Evolutionary conservation across 2,329 filamentous ascomycete species (phyloP).

Genomic region (Aureobasidium sp.): DNA sequence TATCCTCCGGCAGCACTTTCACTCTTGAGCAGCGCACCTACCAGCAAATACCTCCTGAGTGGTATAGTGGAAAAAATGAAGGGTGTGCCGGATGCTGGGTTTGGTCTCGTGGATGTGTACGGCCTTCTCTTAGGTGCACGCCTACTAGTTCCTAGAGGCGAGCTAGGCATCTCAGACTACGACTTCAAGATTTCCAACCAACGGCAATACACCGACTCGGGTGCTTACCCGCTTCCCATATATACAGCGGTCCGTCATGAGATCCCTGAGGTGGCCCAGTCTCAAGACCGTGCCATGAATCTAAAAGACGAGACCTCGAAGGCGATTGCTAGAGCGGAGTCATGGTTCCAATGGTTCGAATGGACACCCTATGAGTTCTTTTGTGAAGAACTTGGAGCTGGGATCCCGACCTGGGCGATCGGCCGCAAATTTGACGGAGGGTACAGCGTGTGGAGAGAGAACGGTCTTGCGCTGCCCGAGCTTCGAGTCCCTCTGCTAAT

Average conservation of each 20-base stretch:
- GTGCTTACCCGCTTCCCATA: constrained; percentile 80
- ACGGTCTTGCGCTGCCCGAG: constrained; percentile 71
- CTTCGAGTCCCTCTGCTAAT: constrained; percentile 74
- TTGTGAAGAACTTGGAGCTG: constrained; percentile 83
- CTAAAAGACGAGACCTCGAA: constrained; percentile 32
- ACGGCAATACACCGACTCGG: constrained; percentile 64
- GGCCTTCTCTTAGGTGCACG: constrained; percentile 78
- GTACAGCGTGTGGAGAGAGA: constrained; percentile 53
- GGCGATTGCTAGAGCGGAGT: constrained; percentile 47
- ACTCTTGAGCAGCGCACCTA: constrained; percentile 77
- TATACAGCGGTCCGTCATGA: constrained; percentile 95
- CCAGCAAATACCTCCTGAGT: constrained; percentile 82
- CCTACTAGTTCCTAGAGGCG: constrained; percentile 77
- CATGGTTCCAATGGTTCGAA: constrained; percentile 99
- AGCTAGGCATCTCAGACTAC: constrained; percentile 64
- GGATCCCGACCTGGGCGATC: constrained; percentile 91
- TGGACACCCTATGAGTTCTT: constrained; percentile 93
- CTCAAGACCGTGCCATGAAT: constrained; percentile 25
- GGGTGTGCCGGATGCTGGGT: constrained; percentile 69
- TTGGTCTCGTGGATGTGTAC: constrained; percentile 90
- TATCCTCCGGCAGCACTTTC: constrained; percentile 80
- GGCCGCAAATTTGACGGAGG: constrained; percentile 76
- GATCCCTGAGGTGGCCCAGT: constrained; percentile 61
- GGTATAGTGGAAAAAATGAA: constrained; percentile 88
- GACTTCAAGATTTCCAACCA: constrained; percentile 94